Evolutionary conservation across 1,139 yeast genomes (phyloP).

Genomic region (Yarrowia galli): DNA sequence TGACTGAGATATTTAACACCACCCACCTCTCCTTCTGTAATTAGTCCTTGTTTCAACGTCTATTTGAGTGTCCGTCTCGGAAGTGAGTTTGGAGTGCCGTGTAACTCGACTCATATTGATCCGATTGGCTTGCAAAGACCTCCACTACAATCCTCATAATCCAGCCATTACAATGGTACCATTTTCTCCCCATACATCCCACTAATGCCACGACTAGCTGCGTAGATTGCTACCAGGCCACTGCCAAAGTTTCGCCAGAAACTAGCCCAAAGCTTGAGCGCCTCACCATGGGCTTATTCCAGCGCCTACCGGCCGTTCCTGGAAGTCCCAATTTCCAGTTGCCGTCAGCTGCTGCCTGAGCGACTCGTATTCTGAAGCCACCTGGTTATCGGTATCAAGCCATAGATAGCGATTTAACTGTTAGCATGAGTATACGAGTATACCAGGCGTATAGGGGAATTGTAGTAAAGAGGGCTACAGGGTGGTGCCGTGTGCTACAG

Average conservation of each 20-base stretch:
- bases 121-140: background rate
- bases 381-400: background rate
- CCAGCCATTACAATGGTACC: background rate
- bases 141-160: background rate
- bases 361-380: background rate
- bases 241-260: background rate
- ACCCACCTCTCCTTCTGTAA: background rate
- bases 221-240: background rate
- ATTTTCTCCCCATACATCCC: background rate
- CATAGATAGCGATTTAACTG: conserved; percentile 1
- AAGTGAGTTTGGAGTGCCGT: background rate
- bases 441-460: no score
- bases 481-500: no score
- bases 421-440: no score
- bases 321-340: background rate
- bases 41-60: background rate
- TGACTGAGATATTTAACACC: conserved; percentile 10
- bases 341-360: background rate
- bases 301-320: background rate
- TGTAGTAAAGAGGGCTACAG: no score
- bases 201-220: background rate
- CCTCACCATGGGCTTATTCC: background rate
- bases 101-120: no score
- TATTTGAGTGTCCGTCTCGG: background rate
- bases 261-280: conserved; percentile 8